Conservation (phyloP, 192 early-diverging fungal genomes). For the Piromyces sp. region DNA sequence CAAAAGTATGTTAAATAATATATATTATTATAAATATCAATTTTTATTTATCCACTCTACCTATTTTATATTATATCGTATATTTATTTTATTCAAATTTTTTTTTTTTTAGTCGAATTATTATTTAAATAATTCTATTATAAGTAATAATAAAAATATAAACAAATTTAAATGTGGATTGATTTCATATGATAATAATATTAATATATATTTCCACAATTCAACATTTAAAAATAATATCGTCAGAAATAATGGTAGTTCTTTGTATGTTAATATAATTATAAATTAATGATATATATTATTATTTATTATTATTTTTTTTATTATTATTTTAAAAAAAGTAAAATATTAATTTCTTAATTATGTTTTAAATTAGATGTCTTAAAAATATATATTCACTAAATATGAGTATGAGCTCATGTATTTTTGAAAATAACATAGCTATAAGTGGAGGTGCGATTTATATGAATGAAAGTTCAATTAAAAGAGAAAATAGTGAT, state of each 20-base stretch:
- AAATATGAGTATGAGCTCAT: neutral
- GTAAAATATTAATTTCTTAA: too few relatives aligned
- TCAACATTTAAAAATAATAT: neutral
- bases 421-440: neutral
- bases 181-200: neutral
- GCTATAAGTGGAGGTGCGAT: neutral
- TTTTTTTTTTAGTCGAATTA: neutral
- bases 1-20: neutral
- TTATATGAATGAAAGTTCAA: neutral
- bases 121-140: neutral
- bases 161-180: neutral
- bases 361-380: neutral
- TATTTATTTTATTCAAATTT: too few relatives aligned
- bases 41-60: too few relatives aligned
- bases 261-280: neutral
- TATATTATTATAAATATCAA: too few relatives aligned
- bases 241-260: neutral
- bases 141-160: neutral
- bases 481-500: too few relatives aligned
- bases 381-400: neutral
- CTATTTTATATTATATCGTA: too few relatives aligned
- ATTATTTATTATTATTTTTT: neutral
- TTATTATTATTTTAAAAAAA: neutral
- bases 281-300: too few relatives aligned
- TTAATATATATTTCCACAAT: neutral